phyloP scores from a whole-genome alignment of 2,329 filamentous ascomycete species.

The Sclerotiophoma versabilis region DNA sequence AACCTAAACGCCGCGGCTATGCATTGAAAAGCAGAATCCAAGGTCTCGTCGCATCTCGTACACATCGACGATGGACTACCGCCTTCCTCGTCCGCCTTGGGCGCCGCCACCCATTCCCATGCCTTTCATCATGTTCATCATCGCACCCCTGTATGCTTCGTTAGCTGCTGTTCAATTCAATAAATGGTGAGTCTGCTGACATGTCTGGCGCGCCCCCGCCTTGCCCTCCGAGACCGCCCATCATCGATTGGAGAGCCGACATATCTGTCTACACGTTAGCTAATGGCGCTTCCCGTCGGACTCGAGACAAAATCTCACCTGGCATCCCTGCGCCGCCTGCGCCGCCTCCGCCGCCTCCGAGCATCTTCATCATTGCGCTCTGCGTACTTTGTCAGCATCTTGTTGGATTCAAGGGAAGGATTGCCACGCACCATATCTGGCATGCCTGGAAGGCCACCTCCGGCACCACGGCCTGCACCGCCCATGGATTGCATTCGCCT shows the following conservation, averaged over 20 bases:
- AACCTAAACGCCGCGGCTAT: constrained; percentile 41
- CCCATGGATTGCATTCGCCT: constrained; percentile 94
- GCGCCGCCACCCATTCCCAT: constrained; percentile 36
- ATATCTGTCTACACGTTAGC: neutral
- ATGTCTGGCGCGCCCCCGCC: constrained; percentile 64
- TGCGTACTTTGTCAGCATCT: neutral
- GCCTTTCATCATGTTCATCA: constrained; percentile 49
- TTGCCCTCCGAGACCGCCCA: constrained; percentile 62
- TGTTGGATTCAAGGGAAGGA: neutral
- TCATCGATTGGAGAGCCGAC: constrained; percentile 59
- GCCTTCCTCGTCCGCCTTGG: constrained; percentile 30
- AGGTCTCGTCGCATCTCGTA: neutral
- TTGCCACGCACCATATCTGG: constrained; percentile 72
- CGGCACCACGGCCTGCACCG: constrained; percentile 68
- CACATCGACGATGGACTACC: constrained; percentile 17
- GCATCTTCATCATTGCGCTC: constrained; percentile 86
- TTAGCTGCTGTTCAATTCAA: neutral
- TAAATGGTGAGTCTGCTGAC: constrained; percentile 36
- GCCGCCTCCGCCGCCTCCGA: constrained; percentile 70
- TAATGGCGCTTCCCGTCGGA: neutral
- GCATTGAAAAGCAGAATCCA: constrained; percentile 25
- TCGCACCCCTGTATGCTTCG: constrained; percentile 36
- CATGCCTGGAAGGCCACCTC: constrained; percentile 61
- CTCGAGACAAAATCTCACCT: neutral
- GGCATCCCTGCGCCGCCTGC: constrained; percentile 69